Base-by-base conservation (phyloP, 352 stramenopile genomes). In the Phytophthora crassamura region DNA sequence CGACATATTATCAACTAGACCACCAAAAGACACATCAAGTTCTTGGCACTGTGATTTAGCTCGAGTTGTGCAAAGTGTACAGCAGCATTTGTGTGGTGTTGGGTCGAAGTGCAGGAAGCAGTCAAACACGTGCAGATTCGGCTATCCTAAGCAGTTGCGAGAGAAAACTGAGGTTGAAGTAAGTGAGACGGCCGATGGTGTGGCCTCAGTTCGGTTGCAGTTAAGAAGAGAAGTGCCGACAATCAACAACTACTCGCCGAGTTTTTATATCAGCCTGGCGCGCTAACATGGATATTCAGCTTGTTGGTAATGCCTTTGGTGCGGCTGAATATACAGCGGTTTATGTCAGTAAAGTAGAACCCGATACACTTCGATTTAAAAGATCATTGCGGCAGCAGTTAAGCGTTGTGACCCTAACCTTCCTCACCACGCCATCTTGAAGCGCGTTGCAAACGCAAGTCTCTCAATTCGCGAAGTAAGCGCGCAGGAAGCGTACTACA, bases 251-350 rank as follows among this genome's bases (percentile, higher is more conserved):
- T 67, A 56, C 22, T 40, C 1, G 7, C 32, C 30, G 1, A 7
- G 25, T 41, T 48, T n/a, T 59, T 3, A 18, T 34, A 1, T 25
- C 6, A 43, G 33, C 14, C 0, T 70, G 66, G 54, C 22, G 66
- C 10, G 66, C 66, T 5, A 74, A 74, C 16, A 74, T 70, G 66
- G 67, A 75, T 25, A 46, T 71, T 1, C 51, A 75, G 20, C 39
- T 46, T 28, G 48, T 75, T 11, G 62, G 67, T 0, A 69, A 75
- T 45, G 68, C 58, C 8, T 69, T 69, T 35, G 58, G 68, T 3
- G 68, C 52, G 0, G 63, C 63, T 0, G 68, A 76, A 11, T 76
- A 76, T 22, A 66, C 64, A 6, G 59, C 58, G 6, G 63, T 59
- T 0, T 77, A 77, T 15, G 28, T 74, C 1, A 80, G 67, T 32